Evolutionary conservation across 2,329 filamentous ascomycete genomes (phyloP).

Genomic region (Colletotrichum orchidophilum): DNA sequence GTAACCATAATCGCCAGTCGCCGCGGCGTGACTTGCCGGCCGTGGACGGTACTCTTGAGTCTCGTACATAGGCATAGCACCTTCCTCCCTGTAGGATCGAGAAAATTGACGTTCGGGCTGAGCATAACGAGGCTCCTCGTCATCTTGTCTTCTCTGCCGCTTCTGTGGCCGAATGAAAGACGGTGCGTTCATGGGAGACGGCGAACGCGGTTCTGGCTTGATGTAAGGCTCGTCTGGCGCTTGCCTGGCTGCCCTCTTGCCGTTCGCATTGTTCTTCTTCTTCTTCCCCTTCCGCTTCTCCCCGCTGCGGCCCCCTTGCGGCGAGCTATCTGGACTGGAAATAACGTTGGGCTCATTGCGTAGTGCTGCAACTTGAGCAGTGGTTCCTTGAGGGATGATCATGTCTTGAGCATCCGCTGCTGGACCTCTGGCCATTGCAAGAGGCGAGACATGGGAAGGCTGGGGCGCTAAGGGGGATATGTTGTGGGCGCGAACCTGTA

Average conservation of each 20-base stretch:
- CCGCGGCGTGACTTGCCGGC: slow-evolving; percentile 35
- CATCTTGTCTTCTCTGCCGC: slow-evolving; percentile 58
- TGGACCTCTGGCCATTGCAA: slow-evolving; percentile 56
- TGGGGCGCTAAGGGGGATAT: slow-evolving; percentile 79
- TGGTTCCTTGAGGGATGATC: slow-evolving; percentile 48
- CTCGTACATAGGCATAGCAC: slow-evolving; percentile 43
- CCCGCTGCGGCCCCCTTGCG: slow-evolving; percentile 57
- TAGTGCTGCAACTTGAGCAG: slow-evolving; percentile 67
- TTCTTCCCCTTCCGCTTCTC: slow-evolving; percentile 63
- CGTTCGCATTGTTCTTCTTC: slow-evolving; percentile 60
- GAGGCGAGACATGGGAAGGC: slow-evolving; percentile 73
- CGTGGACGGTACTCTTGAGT: slow-evolving; percentile 38
- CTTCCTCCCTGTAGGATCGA: slow-evolving; percentile 42
- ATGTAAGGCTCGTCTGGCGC: slow-evolving; percentile 62
- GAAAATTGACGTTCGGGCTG: slow-evolving; percentile 46
- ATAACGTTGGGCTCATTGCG: slow-evolving; percentile 57
- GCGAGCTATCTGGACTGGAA: slow-evolving; percentile 70
- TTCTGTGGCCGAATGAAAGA: slow-evolving; percentile 66
- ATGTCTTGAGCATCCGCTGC: slow-evolving; percentile 43
- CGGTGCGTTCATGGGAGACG: slow-evolving; percentile 65
- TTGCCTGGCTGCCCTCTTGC: slow-evolving; percentile 61
- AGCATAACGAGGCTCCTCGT: slow-evolving; percentile 53
- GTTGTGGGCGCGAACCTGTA: slow-evolving; percentile 73
- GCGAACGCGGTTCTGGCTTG: slow-evolving; percentile 72
- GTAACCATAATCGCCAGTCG: slow-evolving; percentile 38